Percentiles rank a stretch among this genome's conserved stretches.
Conservation (phyloP, 257 asterid species). For the Thymus quinquecostatus region DNA sequence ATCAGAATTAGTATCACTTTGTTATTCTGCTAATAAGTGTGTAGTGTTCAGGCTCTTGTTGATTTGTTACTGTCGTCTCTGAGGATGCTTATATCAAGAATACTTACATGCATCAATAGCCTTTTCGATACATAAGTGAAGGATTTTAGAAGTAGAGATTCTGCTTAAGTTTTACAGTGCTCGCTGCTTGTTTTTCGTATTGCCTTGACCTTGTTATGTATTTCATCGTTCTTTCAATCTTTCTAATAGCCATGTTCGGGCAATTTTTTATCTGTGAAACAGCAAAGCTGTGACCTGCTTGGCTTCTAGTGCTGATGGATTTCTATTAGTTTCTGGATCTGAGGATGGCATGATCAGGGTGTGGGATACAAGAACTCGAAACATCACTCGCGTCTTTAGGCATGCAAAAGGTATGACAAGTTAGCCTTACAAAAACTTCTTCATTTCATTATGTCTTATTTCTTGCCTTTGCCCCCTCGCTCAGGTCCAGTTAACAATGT, state of each 20-base stretch:
- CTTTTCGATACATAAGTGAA: background rate
- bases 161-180: background rate
- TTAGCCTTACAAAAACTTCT: conserved; percentile 1
- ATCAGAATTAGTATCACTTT: background rate
- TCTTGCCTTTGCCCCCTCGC: conserved; percentile 29
- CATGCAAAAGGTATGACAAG: conserved; percentile 70
- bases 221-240: conserved; percentile 1
- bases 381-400: conserved; percentile 61
- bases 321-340: conserved; percentile 75
- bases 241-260: conserved; percentile 25
- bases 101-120: conserved; percentile 17
- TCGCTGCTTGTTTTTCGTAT: conserved; percentile 23
- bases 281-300: conserved; percentile 91
- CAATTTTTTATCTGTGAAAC: conserved; percentile 42
- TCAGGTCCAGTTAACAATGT: conserved; percentile 81
- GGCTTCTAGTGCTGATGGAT: conserved; percentile 75
- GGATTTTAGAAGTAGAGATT: background rate
- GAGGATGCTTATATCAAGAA: background rate
- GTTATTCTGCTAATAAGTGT: conserved; percentile 6
- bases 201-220: conserved; percentile 11
- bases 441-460: background rate
- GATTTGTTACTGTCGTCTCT: conserved; percentile 13
- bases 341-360: conserved; percentile 93
- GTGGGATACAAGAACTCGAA: conserved; percentile 78
- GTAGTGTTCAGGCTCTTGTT: conserved; percentile 21